phyloP scores from a whole-genome alignment of 2,329 filamentous ascomycete genomes.

The Escovopsis sp. region DNA sequence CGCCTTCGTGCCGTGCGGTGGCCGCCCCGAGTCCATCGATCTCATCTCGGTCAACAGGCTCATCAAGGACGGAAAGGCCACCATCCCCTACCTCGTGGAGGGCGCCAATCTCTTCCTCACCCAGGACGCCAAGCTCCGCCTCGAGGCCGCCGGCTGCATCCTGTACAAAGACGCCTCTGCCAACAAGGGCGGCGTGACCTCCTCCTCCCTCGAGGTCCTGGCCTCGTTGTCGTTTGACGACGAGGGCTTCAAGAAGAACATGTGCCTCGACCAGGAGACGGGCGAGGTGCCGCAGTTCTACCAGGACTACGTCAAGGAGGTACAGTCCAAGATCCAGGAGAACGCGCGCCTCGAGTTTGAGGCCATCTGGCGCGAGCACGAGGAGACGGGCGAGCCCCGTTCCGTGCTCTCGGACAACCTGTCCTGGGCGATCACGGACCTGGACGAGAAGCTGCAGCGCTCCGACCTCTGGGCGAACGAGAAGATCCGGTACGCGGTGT shows the following conservation, averaged over 20 bases:
- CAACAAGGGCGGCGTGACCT: conserved; percentile 97
- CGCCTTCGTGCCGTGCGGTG: conserved; percentile 88
- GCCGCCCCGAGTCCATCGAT: conserved; percentile 92
- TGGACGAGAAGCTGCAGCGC: conserved; percentile 91
- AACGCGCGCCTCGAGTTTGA: conserved; percentile 94
- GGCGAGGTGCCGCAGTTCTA: conserved; percentile 83
- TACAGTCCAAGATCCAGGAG: conserved; percentile 79
- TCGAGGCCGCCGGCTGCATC: conserved; percentile 89
- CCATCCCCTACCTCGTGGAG: conserved; percentile 90
- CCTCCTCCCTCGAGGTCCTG: conserved; percentile 88
- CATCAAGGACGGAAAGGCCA: conserved; percentile 77
- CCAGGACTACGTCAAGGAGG: conserved; percentile 78
- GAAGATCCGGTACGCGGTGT: conserved; percentile 59
- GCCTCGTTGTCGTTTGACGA: conserved; percentile 93
- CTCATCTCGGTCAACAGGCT: conserved; percentile 74
- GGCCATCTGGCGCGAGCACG: conserved; percentile 92
- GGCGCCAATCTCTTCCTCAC: conserved; percentile 98
- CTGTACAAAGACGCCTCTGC: conserved; percentile 96
- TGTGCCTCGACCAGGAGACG: conserved; percentile 60
- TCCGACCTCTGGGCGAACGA: conserved; percentile 84
- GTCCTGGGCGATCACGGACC: conserved; percentile 82
- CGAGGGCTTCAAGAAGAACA: conserved; percentile 72
- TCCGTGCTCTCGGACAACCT: conserved; percentile 87
- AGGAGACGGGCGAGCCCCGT: conserved; percentile 62
- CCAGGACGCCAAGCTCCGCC: conserved; percentile 87